Conservation (phyloP, 192 early-diverging fungal species). For the Rhizophagus sp. region DNA sequence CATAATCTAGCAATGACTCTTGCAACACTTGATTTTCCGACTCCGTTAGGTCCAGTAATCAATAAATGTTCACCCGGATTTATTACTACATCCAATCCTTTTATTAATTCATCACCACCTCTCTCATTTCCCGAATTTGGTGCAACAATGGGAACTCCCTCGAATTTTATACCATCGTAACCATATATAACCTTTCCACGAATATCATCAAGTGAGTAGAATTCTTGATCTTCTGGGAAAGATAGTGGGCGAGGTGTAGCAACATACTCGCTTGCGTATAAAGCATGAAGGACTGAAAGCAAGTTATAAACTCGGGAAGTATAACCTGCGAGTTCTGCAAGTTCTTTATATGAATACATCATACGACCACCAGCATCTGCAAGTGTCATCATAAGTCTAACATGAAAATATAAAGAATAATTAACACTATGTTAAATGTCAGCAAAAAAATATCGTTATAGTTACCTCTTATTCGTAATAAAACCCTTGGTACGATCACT, state of each 20-base stretch:
- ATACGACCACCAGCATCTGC: conserved; percentile 94
- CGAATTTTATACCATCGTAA: conserved; percentile 78
- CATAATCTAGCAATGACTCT: conserved; percentile 92
- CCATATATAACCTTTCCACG: conserved; percentile 60
- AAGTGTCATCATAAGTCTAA: conserved; percentile 79
- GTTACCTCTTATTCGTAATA: conserved; percentile 83
- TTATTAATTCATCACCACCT: conserved; percentile 84
- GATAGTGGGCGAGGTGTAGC: conserved; percentile 17
- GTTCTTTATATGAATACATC: conserved; percentile 96
- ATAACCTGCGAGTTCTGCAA: conserved; percentile 88
- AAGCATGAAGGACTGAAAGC: conserved; percentile 79
- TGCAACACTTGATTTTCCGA: conserved; percentile 91
- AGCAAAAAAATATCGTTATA: neutral
- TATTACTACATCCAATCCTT: conserved; percentile 72
- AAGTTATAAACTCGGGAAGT: conserved; percentile 86
- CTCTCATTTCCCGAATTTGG: conserved; percentile 64
- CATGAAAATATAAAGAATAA: neutral
- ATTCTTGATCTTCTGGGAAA: conserved; percentile 30
- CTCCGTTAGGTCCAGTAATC: conserved; percentile 93
- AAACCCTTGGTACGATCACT: conserved; percentile 77
- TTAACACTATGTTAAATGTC: neutral
- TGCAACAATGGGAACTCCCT: conserved; percentile 85
- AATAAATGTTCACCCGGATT: conserved; percentile 88
- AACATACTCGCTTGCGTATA: conserved; percentile 49
- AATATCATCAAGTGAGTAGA: conserved; percentile 51